phyloP scores from a whole-genome alignment of 805 yeast species.

The Candida oleophila region DNA sequence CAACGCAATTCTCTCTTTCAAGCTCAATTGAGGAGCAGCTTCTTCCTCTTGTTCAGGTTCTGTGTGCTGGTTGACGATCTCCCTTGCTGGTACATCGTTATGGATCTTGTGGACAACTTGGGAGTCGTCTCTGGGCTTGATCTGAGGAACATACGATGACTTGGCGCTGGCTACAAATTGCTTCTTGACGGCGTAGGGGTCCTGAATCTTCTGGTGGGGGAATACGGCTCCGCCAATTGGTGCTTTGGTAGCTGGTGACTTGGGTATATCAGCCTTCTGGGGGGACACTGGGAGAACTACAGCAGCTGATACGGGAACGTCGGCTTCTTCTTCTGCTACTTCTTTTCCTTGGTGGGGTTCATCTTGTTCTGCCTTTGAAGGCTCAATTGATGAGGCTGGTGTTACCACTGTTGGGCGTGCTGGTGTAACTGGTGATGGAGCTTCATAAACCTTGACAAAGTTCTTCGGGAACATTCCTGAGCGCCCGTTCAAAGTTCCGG shows the following conservation, averaged over 20 bases:
- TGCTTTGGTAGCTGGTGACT: slow-evolving; percentile 21
- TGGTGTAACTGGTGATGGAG: slow-evolving; percentile 9
- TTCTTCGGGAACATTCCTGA: slow-evolving; percentile 86
- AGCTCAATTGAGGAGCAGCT: slow-evolving; percentile 71
- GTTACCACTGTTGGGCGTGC: slow-evolving; percentile 6
- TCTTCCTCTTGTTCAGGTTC: slow-evolving; percentile 40
- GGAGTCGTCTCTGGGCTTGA: slow-evolving; percentile 40
- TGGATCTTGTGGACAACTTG: slow-evolving; percentile 25
- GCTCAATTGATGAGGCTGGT: slow-evolving; percentile 7
- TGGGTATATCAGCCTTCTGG: background rate
- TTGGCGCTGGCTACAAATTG: slow-evolving; percentile 56
- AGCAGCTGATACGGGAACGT: slow-evolving; percentile 4
- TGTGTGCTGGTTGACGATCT: slow-evolving; percentile 22
- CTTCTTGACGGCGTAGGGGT: slow-evolving; percentile 52
- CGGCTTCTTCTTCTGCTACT: background rate
- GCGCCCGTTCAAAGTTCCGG: slow-evolving; percentile 63
- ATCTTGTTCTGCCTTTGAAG: slow-evolving; percentile 8
- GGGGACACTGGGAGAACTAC: slow-evolving; percentile 6
- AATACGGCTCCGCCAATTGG: slow-evolving; percentile 17
- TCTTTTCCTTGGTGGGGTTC: too few species aligned
- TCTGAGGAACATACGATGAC: slow-evolving; percentile 57
- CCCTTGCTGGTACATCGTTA: slow-evolving; percentile 14
- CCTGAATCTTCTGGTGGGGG: slow-evolving; percentile 34
- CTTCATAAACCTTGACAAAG: slow-evolving; percentile 54
- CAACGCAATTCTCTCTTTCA: slow-evolving; percentile 83